These are phyloP conservation scores for Fusarium buxicola DNA, from an alignment of 2,329 filamentous ascomycete genomes.

Conservation along the genomic window DNA sequence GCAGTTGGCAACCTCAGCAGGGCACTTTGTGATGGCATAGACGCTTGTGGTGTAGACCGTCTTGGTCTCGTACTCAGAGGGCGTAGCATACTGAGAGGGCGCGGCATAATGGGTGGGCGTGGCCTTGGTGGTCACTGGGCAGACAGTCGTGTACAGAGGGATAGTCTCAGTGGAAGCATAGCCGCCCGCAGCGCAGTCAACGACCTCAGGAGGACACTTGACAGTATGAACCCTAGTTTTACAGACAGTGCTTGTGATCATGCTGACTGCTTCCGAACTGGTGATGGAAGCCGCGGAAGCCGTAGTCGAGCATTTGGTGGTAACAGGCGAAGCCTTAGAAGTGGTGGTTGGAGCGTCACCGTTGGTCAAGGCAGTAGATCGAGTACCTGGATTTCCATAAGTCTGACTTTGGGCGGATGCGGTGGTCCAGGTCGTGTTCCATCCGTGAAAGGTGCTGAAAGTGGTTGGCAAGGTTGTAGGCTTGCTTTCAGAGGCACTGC, in stretches of 20 bases:
- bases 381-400: conserved; percentile 14
- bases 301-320: conserved; percentile 17
- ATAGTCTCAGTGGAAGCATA: conserved; percentile 56
- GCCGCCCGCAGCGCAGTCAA: conserved; percentile 52
- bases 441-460: conserved; percentile 32
- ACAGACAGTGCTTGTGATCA: conserved; percentile 53
- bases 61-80: conserved; percentile 42
- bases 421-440: conserved; percentile 32
- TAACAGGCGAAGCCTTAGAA: conserved; percentile 16
- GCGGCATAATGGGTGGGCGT: conserved; percentile 23
- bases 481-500: conserved; percentile 11
- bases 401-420: conserved; percentile 15
- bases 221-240: conserved; percentile 63
- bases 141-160: conserved; percentile 59
- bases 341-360: neutral
- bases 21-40: conserved; percentile 66
- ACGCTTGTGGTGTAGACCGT: conserved; percentile 65
- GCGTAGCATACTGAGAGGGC: conserved; percentile 12
- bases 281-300: conserved; percentile 9
- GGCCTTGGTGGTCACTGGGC: conserved; percentile 49
- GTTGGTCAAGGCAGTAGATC: neutral
- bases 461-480: conserved; percentile 14
- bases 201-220: conserved; percentile 61
- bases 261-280: conserved; percentile 23
- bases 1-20: conserved; percentile 64